These are phyloP conservation scores for Pseudogymnoascus sp. DNA, from an alignment of 2,329 filamentous ascomycete species.

Conservation along the genomic window DNA sequence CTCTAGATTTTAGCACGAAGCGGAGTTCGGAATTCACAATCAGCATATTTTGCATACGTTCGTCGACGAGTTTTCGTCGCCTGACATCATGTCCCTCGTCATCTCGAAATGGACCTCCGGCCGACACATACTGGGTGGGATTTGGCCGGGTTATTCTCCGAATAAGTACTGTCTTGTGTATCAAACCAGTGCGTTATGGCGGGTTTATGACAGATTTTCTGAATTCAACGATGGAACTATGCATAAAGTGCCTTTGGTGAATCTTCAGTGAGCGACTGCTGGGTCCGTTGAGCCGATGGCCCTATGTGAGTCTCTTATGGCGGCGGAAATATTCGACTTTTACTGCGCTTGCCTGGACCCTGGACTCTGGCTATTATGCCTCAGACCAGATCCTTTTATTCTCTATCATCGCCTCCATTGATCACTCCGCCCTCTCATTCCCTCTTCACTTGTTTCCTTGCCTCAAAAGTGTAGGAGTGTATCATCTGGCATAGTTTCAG, in stretches of 20 bases:
- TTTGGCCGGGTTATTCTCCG: background rate
- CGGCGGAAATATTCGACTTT: background rate
- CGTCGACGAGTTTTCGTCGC: conserved; percentile 2
- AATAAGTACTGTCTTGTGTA: conserved; percentile 7
- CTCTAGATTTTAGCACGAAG: conserved; percentile 7
- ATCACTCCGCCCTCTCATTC: background rate
- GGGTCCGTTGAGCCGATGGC: background rate
- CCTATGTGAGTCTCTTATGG: background rate
- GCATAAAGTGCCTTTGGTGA: background rate
- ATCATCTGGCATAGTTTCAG: background rate
- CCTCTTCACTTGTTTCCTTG: background rate
- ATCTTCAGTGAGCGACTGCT: background rate
- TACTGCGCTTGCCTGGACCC: background rate
- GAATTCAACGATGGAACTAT: conserved; percentile 6
- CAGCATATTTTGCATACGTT: conserved; percentile 6
- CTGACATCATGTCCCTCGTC: conserved; percentile 3
- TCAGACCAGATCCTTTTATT: background rate
- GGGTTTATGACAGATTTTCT: conserved; percentile 3
- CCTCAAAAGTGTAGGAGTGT: background rate
- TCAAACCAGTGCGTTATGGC: background rate
- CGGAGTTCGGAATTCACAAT: conserved; percentile 5
- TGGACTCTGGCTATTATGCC: background rate
- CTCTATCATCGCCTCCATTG: background rate
- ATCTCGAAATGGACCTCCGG: background rate
- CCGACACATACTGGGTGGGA: background rate